Evolutionary conservation across 73 alveolate genomes (phyloP).

Genomic region (Symbiodinium natans): DNA sequence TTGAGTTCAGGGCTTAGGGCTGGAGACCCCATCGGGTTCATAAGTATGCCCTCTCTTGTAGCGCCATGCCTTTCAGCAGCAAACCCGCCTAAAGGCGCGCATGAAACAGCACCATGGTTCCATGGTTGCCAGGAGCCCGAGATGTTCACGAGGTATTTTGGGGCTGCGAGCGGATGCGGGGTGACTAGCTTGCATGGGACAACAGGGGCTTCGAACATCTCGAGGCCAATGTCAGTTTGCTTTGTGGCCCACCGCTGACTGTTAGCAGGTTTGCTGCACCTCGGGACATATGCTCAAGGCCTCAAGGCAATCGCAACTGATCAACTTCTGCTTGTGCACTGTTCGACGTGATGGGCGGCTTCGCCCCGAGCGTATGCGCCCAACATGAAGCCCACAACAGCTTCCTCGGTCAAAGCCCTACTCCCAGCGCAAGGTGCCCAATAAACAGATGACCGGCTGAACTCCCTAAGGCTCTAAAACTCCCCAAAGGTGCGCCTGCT

Average conservation of each 20-base stretch:
- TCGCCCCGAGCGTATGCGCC: no score
- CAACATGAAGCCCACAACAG: no score
- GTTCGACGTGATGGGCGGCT: no score
- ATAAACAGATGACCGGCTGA: no score
- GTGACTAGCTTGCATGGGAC: neutral
- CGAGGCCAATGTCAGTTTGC: neutral
- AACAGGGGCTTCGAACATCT: neutral
- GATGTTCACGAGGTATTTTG: no score
- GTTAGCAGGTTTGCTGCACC: neutral
- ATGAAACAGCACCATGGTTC: neutral
- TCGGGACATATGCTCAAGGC: neutral
- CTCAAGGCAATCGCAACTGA: no score
- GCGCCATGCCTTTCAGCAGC: neutral
- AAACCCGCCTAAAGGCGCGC: neutral
- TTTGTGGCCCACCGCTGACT: neutral
- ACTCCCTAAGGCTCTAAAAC: no score
- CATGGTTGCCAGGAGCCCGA: neutral
- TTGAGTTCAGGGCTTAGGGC: neutral
- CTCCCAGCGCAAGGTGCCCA: no score
- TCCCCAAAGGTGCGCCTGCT: neutral
- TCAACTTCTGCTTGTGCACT: no score
- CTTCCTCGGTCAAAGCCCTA: no score
- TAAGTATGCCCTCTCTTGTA: no score
- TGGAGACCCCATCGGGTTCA: no score
- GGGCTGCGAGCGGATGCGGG: neutral